Evolutionary conservation across 78 protist genomes (phyloP), one percentile per base, ranked within the genome.

Genomic region (Dictyostelium brefeldianum): DNA sequence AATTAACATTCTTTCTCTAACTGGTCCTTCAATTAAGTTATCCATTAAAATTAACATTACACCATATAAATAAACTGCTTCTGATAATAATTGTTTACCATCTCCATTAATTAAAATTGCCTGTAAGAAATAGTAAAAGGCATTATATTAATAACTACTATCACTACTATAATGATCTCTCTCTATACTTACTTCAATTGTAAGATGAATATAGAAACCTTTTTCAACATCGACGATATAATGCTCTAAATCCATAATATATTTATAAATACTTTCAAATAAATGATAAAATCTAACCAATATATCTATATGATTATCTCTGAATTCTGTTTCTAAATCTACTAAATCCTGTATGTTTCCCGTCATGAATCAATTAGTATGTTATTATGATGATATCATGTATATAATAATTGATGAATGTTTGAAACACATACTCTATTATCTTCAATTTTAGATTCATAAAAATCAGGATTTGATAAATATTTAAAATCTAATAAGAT

Each of bases 61-160:
- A 27, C 99, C 99, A 80, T 90, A 98, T 65, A 98, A 77, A 89
- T 97, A 97, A 46, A 98, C 83, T 8, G 97, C 94, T 90, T 98
- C 99, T 12, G 95, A 81, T 70, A 99, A 46, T n/a, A 99, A 91
- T 96, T 99, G 99, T 90, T 97, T 95, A 36, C 99, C 99, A 78
- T 98, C 98, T 36, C 67, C 50, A 94, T 97, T 94, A n/a, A 64
- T 77, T 27, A 98, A 92, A 31, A 99, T 90, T 6, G 94, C 89
- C 97, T 98, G 71, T 11, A 79, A 50, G 43, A 36, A n/a, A 12
- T 15, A 46, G 22, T 11, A 70, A 56, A 27, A 20, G 6, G n/a
- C n/a, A n/a, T n/a, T n/a, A 14, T 53, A 78, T 4, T 27, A 20
- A 64, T 25, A n/a, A 3, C 5, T 64, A n/a, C 15, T 27, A 11